Evolutionary conservation across 1,284 basidiomycete genomes (phyloP).

Genomic region (Tilletia walkeri): DNA sequence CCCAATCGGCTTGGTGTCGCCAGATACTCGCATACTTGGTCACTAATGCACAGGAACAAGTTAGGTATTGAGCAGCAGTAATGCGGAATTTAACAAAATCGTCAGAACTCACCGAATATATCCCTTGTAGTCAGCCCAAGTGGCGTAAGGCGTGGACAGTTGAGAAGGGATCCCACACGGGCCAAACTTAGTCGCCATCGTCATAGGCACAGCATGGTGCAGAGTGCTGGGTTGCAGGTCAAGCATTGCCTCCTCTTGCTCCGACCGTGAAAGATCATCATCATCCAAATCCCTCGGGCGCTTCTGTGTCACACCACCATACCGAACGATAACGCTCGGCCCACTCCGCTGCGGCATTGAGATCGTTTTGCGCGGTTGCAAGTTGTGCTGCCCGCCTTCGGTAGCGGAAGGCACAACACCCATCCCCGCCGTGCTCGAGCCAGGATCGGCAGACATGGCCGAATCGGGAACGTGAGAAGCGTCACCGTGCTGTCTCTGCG

Average conservation of each 20-base stretch:
- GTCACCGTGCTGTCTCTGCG: neutral
- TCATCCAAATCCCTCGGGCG: neutral
- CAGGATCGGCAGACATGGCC: too few relatives aligned
- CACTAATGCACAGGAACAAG: slow-evolving; percentile 7
- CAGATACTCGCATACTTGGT: slow-evolving; percentile 63
- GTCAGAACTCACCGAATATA: slow-evolving; percentile 13
- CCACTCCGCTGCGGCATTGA: neutral
- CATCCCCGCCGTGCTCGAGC: too few relatives aligned
- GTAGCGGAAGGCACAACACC: too few relatives aligned
- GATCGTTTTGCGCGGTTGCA: too few relatives aligned
- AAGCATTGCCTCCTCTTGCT: neutral
- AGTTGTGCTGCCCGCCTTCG: slow-evolving; percentile 6
- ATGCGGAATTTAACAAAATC: neutral
- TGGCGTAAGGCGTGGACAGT: neutral
- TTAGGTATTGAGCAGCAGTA: neutral
- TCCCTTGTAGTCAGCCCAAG: slow-evolving; percentile 1
- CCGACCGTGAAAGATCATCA: neutral
- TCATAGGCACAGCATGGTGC: slow-evolving; percentile 4
- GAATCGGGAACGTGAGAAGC: neutral
- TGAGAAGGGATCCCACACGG: neutral
- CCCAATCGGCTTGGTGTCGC: slow-evolving; percentile 79
- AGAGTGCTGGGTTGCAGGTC: neutral
- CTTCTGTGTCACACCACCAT: neutral
- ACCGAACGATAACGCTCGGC: neutral
- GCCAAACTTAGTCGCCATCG: slow-evolving; percentile 3